phyloP scores from a whole-genome alignment of 2,329 filamentous ascomycete genomes.

The Penicillium sp. region DNA sequence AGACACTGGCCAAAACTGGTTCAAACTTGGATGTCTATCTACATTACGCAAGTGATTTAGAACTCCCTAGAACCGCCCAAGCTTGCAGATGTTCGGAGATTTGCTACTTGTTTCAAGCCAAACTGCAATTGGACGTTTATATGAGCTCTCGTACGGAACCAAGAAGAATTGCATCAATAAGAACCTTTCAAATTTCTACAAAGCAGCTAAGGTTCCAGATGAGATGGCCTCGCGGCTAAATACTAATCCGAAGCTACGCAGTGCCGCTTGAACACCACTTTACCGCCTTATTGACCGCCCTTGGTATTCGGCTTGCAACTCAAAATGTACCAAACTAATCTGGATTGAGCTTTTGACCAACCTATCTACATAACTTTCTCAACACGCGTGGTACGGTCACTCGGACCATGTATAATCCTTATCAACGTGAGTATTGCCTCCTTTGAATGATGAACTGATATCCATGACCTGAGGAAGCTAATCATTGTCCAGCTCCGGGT shows the following conservation, averaged over 20 bases:
- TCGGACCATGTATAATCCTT: slow-evolving; percentile 44
- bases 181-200: no score
- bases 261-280: background rate
- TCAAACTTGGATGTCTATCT: no score
- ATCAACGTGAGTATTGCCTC: slow-evolving; percentile 35
- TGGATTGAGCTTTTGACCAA: slow-evolving; percentile 6
- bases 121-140: no score
- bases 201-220: no score
- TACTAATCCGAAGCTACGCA: background rate
- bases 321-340: background rate
- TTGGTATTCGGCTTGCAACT: background rate
- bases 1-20: background rate
- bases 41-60: no score
- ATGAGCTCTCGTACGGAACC: no score
- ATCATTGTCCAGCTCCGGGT: slow-evolving; percentile 33
- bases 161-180: no score
- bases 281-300: slow-evolving; percentile 1
- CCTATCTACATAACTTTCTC: background rate
- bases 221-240: background rate
- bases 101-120: no score
- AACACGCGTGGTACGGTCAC: slow-evolving; percentile 6
- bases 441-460: no score
- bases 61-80: no score
- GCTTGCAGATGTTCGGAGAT: no score
- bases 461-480: slow-evolving; percentile 4